Conservation (phyloP, 345 rosid genomes). For the Eucalyptus curtisii region DNA sequence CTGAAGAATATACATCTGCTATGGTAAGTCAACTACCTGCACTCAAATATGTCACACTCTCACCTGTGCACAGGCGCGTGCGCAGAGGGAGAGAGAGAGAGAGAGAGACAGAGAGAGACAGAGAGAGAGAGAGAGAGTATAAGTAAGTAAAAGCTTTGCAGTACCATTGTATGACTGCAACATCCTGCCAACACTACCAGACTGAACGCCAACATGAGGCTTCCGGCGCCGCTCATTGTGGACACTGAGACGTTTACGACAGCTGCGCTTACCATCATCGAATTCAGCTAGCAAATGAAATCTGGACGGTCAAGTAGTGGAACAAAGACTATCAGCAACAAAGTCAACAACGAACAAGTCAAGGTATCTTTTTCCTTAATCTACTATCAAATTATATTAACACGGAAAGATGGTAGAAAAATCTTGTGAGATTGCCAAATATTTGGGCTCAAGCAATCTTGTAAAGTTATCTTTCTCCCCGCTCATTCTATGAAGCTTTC, state of each 20-base stretch:
- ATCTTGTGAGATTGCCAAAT: not conserved
- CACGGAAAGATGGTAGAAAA: not conserved
- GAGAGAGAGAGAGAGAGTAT: not conserved
- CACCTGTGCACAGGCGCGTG: not conserved
- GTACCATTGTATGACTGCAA: slow-evolving; percentile 40
- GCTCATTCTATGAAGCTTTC: not conserved
- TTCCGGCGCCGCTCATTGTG: slow-evolving; percentile 87
- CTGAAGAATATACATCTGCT: not conserved
- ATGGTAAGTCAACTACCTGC: not conserved
- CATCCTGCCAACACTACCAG: slow-evolving; percentile 32
- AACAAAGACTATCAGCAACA: not conserved
- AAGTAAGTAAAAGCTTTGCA: not conserved
- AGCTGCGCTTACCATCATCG: slow-evolving; percentile 82
- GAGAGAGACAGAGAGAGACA: not conserved
- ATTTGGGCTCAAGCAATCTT: not conserved
- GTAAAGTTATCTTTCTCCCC: not conserved
- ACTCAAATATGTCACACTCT: not conserved
- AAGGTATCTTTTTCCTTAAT: not conserved
- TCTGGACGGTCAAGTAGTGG: slow-evolving; percentile 19
- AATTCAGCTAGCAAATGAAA: slow-evolving; percentile 88
- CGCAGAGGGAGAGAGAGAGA: not conserved
- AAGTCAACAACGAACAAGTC: not conserved
- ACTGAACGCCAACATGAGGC: slow-evolving; percentile 32
- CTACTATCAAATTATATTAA: not conserved
- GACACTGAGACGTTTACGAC: slow-evolving; percentile 81